Evolutionary conservation across 2,329 filamentous ascomycete species (phyloP), one percentile per base, ranked within the genome.

Genomic region (Hirsutella thompsonii): DNA sequence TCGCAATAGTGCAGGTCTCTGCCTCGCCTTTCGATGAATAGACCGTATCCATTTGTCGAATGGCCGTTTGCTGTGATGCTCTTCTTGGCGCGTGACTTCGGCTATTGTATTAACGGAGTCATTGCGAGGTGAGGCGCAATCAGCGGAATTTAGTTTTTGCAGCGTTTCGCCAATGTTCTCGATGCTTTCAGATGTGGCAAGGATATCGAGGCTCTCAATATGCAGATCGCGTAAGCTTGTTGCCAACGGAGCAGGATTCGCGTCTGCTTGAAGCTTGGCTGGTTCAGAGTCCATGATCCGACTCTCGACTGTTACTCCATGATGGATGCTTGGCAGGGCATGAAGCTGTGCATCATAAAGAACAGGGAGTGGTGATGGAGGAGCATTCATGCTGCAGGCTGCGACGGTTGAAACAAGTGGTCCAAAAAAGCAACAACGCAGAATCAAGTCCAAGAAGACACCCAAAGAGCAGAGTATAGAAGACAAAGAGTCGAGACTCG

Each of bases 41-140:
- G 73, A 81, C 47, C 68, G 81, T 60, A 89, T 75, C 83, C 84
- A 90, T 55, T 74, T 80, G 36, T 75, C 71, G 51, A 90, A 87
- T 2, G 79, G 76, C 8, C 52, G 43, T 14, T 48, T 39, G 33
- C 44, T 5, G 36, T 41, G 41, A 39, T 49, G n/a, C 16, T 42
- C 32, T 43, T 43, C 28, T 35, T 30, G 30, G 43, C 46, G 13
- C 30, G 34, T n/a, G 2, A 18, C 6, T 35, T 40, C 21, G 37
- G 29, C 37, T 39, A 41, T 37, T 16, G 20, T 36, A 30, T 52
- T 44, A 21, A 44, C 33, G 9, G 41, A 36, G 9, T 30, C 37
- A 29, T 11, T 30, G 23, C 11, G 23, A 29, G 16, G 37, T 18
- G 43, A 33, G 11, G 41, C 38, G 23, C 35, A 11, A 9, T 9